Evolutionary conservation across 257 asterid genomes (phyloP).

Genomic region (Craterostigma plantagineum): DNA sequence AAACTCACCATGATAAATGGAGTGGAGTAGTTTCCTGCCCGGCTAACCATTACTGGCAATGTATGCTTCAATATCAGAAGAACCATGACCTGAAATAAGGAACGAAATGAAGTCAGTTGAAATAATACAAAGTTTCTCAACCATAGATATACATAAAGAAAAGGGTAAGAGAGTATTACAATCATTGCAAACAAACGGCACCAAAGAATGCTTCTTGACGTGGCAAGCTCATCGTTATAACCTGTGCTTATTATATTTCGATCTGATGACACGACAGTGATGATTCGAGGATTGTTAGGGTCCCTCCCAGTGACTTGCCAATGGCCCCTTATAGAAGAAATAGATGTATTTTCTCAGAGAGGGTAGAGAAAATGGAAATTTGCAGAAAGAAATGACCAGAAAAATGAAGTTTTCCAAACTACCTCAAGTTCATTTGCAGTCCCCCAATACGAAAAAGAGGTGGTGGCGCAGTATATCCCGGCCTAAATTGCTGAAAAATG

Average conservation of each 20-base stretch:
- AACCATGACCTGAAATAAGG: conserved; percentile 31
- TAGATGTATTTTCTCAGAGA: not conserved
- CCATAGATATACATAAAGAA: not conserved
- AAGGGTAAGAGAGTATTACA: conserved; percentile 18
- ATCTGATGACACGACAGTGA: conserved; percentile 46
- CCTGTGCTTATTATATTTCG: conserved; percentile 19
- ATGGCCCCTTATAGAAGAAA: conserved; percentile 27
- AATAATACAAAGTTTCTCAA: not conserved
- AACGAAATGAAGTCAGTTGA: not conserved
- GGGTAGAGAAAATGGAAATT: not conserved
- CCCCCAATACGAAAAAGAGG: conserved; percentile 40
- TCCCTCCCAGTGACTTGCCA: conserved; percentile 64
- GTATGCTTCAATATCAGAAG: conserved; percentile 42
- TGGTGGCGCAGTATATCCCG: conserved; percentile 64
- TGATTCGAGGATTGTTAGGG: conserved; percentile 28
- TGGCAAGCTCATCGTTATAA: conserved; percentile 23
- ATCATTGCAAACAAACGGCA: conserved; percentile 34
- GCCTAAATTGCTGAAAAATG: conserved; percentile 46
- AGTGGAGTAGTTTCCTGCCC: conserved; percentile 28
- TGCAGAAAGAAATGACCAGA: conserved; percentile 7
- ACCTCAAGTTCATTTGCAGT: conserved; percentile 59
- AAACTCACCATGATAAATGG: conserved; percentile 36
- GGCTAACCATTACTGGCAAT: conserved; percentile 34
- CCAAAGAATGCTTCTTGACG: conserved; percentile 35
- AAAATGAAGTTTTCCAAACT: not conserved